Base-by-base conservation (phyloP, 1,139 yeast genomes). In the Yamadazyma dushanensis region DNA sequence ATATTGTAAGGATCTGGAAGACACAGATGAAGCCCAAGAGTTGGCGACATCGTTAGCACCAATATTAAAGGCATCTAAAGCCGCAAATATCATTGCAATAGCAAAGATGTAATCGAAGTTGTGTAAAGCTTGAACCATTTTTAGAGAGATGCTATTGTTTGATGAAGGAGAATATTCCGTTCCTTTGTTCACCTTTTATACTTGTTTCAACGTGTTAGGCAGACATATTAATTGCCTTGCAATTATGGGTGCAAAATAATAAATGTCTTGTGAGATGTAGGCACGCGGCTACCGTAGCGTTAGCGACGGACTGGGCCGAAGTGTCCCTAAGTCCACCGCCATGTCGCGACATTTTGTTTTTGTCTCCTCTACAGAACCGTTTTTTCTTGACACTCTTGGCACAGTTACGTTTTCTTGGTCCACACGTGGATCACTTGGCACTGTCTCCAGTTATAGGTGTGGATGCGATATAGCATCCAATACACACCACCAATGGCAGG, bases 21-120 rank as follows among this genome's bases (percentile, higher is more conserved):
- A 79, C 16, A 82, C 79, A 3, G 86, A 78, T 2, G 89, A 80
- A 1, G 90, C 84, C 54, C 81, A 83, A 3, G 92, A 83, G 63
- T 84, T 83, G 25, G 92, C 85, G 40, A 83, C 89, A 68, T 83
- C 92, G 54, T 84, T 83, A 29, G 92, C 94, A 37, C 94, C 94
- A 50, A 82, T 83, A 56, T 81, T 81, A 74, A 80, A 83, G n/a
- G 90, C 90, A 60, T 82, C 89, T 50, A 82, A 66, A 66, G 81
- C 80, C 46, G 88, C 89, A 61, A 83, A 82, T 42, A 82, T 61
- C 74, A 81, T 74, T 34, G 79, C 78, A 42, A 80, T 71, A 3
- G 84, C 87, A 52, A 80, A 76, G 53, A 80, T 68, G 53, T 80
- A 80, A 54, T 80, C 83, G 51, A 78, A 80, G 53, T 79, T 78